A percentile compares a stretch with the other conserved stretches of the same genome.
phyloP scores from a whole-genome alignment of 345 rosid species.

The Bretschneidera sinensis region DNA sequence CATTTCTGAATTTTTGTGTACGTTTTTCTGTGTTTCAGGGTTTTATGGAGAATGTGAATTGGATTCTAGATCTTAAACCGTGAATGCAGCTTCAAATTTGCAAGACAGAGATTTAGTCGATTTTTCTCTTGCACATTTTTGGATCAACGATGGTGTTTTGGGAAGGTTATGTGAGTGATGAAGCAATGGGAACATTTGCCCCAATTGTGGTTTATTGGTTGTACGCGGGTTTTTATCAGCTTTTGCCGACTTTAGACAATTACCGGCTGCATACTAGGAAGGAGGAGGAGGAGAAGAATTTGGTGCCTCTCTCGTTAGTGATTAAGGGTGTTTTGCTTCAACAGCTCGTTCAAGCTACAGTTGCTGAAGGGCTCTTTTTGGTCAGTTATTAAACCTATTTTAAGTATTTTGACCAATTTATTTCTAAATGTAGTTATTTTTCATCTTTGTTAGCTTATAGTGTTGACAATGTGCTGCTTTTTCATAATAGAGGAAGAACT shows the following conservation, averaged over 20 bases:
- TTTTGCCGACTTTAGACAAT: constrained; percentile 48
- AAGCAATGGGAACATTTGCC: constrained; percentile 70
- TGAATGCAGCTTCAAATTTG: constrained; percentile 17
- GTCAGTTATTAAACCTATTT: constrained; percentile 25
- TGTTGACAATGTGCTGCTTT: background rate
- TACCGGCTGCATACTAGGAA: constrained; percentile 55
- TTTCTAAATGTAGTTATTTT: no score
- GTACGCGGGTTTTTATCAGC: constrained; percentile 63
- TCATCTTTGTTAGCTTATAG: no score
- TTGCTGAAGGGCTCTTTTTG: constrained; percentile 60
- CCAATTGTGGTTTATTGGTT: constrained; percentile 68
- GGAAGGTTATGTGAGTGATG: constrained; percentile 69
- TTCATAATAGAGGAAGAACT: background rate
- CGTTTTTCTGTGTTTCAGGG: constrained; percentile 2
- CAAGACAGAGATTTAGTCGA: background rate
- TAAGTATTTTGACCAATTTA: no score
- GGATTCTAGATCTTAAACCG: constrained; percentile 3
- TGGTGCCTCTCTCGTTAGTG: constrained; percentile 41
- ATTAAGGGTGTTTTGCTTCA: constrained; percentile 68
- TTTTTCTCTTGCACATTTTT: background rate
- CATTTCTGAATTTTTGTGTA: background rate
- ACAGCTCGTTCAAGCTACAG: constrained; percentile 57
- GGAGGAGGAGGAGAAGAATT: constrained; percentile 63
- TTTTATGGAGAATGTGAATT: constrained; percentile 1
- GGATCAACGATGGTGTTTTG: constrained; percentile 52